phyloP scores from a whole-genome alignment of 1,284 basidiomycete genomes.

The Sutorius eximius region DNA sequence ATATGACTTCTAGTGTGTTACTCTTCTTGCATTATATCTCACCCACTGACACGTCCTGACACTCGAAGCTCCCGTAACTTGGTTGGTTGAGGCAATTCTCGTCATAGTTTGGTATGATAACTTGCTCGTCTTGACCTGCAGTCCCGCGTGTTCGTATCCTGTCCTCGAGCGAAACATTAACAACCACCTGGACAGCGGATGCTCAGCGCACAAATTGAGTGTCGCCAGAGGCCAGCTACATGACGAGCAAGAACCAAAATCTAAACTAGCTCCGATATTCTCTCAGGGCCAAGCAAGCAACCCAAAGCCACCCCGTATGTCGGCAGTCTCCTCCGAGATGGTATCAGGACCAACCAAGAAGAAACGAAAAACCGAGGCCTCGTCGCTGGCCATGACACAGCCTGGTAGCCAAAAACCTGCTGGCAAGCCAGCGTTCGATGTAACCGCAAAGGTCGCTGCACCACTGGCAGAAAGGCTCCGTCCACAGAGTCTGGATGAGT shows the following conservation, averaged over 20 bases:
- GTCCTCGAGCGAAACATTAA: constrained; percentile 48
- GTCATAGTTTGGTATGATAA: neutral
- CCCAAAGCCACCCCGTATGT: neutral
- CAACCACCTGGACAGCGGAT: constrained; percentile 48
- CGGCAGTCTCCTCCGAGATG: constrained; percentile 1
- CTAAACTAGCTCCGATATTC: constrained; percentile 35
- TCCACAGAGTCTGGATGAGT: constrained; percentile 59
- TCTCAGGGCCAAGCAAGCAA: constrained; percentile 20
- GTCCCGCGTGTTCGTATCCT: constrained; percentile 46
- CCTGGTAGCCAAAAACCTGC: constrained; percentile 28
- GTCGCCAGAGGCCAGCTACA: neutral
- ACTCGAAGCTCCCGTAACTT: constrained; percentile 21
- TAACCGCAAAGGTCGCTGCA: constrained; percentile 38
- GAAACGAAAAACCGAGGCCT: constrained; percentile 33
- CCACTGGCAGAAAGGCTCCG: constrained; percentile 70
- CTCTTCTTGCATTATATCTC: neutral
- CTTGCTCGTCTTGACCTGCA: constrained; percentile 16
- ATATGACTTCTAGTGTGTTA: constrained; percentile 22
- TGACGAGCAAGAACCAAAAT: constrained; percentile 11
- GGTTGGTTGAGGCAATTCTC: constrained; percentile 20
- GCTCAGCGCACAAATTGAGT: constrained; percentile 28
- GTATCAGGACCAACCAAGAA: constrained; percentile 16
- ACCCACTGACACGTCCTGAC: neutral
- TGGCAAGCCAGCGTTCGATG: constrained; percentile 21
- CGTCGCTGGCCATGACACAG: constrained; percentile 1